These are phyloP conservation scores for Emergomyces africanus DNA, from an alignment of 2,329 filamentous ascomycete species.

Conservation along the genomic window DNA sequence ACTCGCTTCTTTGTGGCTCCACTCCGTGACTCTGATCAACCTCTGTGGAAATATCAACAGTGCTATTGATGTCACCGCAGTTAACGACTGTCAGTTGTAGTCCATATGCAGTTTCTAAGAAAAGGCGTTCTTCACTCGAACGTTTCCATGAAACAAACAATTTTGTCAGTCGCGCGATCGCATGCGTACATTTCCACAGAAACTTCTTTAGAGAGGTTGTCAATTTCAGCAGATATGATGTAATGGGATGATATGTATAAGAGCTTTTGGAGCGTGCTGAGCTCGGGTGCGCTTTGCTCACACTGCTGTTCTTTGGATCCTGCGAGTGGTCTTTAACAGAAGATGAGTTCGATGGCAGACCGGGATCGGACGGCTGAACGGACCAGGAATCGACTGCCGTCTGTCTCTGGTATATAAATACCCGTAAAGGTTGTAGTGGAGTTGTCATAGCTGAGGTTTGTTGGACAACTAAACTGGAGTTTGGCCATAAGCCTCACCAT, in stretches of 20 bases:
- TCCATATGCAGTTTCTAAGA: not conserved
- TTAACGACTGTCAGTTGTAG: not conserved
- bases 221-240: not conserved
- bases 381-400: not conserved
- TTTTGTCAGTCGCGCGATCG: not conserved
- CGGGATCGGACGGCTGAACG: not conserved
- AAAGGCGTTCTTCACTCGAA: not conserved
- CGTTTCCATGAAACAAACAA: not conserved
- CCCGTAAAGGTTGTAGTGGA: not conserved
- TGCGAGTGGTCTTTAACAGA: not conserved
- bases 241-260: not conserved
- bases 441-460: not conserved
- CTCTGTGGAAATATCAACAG: not conserved
- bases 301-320: not conserved
- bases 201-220: not conserved
- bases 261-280: not conserved
- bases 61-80: not conserved
- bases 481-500: no score
- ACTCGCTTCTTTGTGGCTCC: not conserved
- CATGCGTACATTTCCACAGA: not conserved
- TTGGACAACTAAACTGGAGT: not conserved
- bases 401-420: not conserved
- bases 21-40: not conserved
- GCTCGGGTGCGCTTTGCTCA: not conserved
- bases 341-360: not conserved